Conservation (phyloP, 257 asterid genomes). For the Przewalskia tangutica region DNA sequence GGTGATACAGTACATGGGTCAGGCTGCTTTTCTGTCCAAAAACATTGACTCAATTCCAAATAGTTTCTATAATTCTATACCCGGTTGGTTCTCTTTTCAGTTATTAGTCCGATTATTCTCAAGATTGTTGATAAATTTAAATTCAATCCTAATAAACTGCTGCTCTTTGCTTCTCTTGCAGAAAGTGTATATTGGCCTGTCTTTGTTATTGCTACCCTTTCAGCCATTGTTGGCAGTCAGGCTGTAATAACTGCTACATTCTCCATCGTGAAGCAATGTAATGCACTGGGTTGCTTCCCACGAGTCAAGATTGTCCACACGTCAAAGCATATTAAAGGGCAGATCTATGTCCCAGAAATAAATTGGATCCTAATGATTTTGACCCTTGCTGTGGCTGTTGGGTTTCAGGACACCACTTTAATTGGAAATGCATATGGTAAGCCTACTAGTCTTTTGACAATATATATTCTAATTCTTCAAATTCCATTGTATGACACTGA, state of each 20-base stretch:
- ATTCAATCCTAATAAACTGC: background rate
- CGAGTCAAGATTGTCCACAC: slow-evolving; percentile 59
- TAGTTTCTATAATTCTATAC: slow-evolving; percentile 73
- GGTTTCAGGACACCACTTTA: slow-evolving; percentile 43
- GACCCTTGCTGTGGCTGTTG: slow-evolving; percentile 46
- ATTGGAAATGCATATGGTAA: slow-evolving; percentile 70
- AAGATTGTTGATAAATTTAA: background rate
- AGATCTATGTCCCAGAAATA: slow-evolving; percentile 61
- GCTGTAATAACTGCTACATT: slow-evolving; percentile 58
- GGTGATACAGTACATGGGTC: slow-evolving; percentile 92
- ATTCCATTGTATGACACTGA: background rate
- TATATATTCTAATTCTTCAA: background rate
- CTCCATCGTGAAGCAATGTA: slow-evolving; percentile 60
- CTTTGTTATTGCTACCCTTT: slow-evolving; percentile 47
- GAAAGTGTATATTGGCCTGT: slow-evolving; percentile 51
- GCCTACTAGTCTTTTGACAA: slow-evolving; percentile 5
- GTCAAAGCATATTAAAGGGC: slow-evolving; percentile 47
- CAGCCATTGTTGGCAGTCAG: slow-evolving; percentile 57
- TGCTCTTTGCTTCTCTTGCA: slow-evolving; percentile 18
- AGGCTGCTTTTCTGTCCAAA: slow-evolving; percentile 88
- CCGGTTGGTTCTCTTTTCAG: slow-evolving; percentile 44
- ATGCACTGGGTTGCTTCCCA: slow-evolving; percentile 58
- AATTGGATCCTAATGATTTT: slow-evolving; percentile 61
- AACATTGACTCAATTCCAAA: slow-evolving; percentile 41
- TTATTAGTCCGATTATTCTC: background rate